Evolutionary conservation across 1,139 yeast species (phyloP).

Genomic region (Candida sojae): DNA sequence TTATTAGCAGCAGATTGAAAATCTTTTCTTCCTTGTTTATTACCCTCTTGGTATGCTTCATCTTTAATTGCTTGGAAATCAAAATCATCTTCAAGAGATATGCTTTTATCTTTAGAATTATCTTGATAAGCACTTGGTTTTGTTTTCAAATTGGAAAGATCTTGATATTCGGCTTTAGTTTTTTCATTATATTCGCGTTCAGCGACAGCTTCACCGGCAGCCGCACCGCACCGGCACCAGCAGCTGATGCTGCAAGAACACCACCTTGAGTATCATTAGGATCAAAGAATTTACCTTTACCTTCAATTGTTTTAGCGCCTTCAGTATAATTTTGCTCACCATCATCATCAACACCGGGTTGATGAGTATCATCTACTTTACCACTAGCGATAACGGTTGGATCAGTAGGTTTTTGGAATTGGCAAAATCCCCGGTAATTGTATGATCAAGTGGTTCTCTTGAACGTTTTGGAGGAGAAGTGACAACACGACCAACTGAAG

Average conservation of each 20-base stretch:
- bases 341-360: constrained; percentile 18
- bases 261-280: constrained; percentile 33
- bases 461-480: constrained; percentile 32
- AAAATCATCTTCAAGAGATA: constrained; percentile 13
- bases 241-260: constrained; percentile 1
- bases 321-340: constrained; percentile 27
- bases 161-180: constrained; percentile 26
- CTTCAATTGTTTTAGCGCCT: constrained; percentile 28
- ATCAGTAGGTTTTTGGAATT: constrained; percentile 34
- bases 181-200: constrained; percentile 4
- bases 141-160: constrained; percentile 29
- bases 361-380: constrained; percentile 6
- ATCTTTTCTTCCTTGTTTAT: constrained; percentile 11
- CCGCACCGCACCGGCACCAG: constrained; percentile 1
- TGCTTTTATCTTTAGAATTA: constrained; percentile 15
- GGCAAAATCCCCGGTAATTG: constrained; percentile 35
- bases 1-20: constrained; percentile 6
- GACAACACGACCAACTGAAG: constrained; percentile 33
- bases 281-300: constrained; percentile 35
- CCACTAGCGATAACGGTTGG: constrained; percentile 18
- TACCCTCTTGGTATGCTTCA: constrained; percentile 18
- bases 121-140: constrained; percentile 28
- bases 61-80: constrained; percentile 11
- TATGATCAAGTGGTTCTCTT: constrained; percentile 30
- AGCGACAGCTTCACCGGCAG: constrained; percentile 9